phyloP scores from a whole-genome alignment of 495 filamentous ascomycete genomes.

The Clavariopsis aquatica region DNA sequence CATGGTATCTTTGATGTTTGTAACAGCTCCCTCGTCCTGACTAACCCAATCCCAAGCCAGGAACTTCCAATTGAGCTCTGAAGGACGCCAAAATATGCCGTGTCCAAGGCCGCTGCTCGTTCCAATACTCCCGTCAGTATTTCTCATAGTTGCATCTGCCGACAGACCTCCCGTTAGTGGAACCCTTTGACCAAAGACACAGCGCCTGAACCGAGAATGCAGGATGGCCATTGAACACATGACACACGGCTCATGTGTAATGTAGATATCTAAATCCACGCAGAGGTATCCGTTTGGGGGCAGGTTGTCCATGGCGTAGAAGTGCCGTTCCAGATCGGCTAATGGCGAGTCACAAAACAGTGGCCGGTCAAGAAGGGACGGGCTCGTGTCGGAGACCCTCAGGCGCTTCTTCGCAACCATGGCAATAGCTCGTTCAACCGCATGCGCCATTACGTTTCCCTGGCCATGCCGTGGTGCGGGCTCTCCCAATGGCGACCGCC shows the following conservation, averaged over 20 bases:
- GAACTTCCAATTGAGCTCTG: slow-evolving; percentile 91
- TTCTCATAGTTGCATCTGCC: slow-evolving; percentile 42
- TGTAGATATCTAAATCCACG: slow-evolving; percentile 83
- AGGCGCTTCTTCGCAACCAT: slow-evolving; percentile 74
- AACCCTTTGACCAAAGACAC: slow-evolving; percentile 74
- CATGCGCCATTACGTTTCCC: slow-evolving; percentile 79
- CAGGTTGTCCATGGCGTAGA: slow-evolving; percentile 49
- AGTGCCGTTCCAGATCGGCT: slow-evolving; percentile 40
- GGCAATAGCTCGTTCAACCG: slow-evolving; percentile 81
- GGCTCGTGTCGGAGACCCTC: slow-evolving; percentile 19
- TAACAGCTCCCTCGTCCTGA: slow-evolving; percentile 29
- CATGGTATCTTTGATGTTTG: slow-evolving; percentile 8
- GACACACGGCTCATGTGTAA: slow-evolving; percentile 91
- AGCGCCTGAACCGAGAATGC: slow-evolving; percentile 81
- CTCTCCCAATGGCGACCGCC: slow-evolving; percentile 40
- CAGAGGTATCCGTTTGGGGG: slow-evolving; percentile 85
- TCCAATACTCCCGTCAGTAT: slow-evolving; percentile 12
- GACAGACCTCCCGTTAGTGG: slow-evolving; percentile 61
- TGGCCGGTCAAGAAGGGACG: neutral
- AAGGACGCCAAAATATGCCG: slow-evolving; percentile 81
- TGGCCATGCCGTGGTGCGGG: slow-evolving; percentile 34
- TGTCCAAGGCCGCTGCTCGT: slow-evolving; percentile 56
- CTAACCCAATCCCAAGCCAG: slow-evolving; percentile 72
- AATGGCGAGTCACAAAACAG: slow-evolving; percentile 47
- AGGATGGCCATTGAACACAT: slow-evolving; percentile 96